Percentiles rank a stretch among this genome's conserved stretches.
Conservation (phyloP, 2,329 filamentous ascomycete species). For the Achaetomium macrosporum region DNA sequence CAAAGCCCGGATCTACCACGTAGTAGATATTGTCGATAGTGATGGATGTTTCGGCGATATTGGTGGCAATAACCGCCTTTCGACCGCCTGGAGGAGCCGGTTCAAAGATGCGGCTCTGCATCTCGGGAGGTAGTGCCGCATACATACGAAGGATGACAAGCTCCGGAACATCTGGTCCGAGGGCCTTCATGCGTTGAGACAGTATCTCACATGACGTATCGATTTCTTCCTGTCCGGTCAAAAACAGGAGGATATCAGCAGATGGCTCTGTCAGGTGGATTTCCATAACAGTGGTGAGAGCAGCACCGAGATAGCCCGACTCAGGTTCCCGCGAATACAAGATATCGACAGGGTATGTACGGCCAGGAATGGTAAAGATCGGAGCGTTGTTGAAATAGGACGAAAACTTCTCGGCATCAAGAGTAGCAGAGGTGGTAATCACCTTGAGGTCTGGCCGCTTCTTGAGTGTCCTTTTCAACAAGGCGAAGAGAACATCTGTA, state of each 20-base stretch:
- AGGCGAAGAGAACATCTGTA: conserved; percentile 88
- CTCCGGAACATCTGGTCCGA: conserved; percentile 85
- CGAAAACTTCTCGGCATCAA: conserved; percentile 96
- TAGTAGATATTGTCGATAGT: conserved; percentile 98
- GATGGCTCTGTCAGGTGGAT: conserved; percentile 90
- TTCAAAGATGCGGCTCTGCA: conserved; percentile 92
- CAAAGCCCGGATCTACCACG: conserved; percentile 93
- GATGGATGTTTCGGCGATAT: conserved; percentile 96
- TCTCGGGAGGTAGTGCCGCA: conserved; percentile 83
- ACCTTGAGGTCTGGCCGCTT: conserved; percentile 81
- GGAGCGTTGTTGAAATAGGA: conserved; percentile 93
- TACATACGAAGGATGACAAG: conserved; percentile 94
- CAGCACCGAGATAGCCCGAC: conserved; percentile 88
- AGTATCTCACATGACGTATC: conserved; percentile 90
- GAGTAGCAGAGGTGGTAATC: conserved; percentile 92
- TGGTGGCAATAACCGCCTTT: conserved; percentile 96
- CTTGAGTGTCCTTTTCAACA: conserved; percentile 89
- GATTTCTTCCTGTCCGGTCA: conserved; percentile 97
- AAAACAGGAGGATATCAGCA: conserved; percentile 92
- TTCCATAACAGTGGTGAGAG: conserved; percentile 93
- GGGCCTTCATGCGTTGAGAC: conserved; percentile 89
- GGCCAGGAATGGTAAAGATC: conserved; percentile 91
- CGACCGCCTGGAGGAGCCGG: conserved; percentile 77
- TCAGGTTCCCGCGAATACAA: conserved; percentile 94
- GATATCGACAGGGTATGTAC: conserved; percentile 91